Evolutionary conservation across 495 filamentous ascomycete genomes (phyloP).

Genomic region (Peziza echinospora): DNA sequence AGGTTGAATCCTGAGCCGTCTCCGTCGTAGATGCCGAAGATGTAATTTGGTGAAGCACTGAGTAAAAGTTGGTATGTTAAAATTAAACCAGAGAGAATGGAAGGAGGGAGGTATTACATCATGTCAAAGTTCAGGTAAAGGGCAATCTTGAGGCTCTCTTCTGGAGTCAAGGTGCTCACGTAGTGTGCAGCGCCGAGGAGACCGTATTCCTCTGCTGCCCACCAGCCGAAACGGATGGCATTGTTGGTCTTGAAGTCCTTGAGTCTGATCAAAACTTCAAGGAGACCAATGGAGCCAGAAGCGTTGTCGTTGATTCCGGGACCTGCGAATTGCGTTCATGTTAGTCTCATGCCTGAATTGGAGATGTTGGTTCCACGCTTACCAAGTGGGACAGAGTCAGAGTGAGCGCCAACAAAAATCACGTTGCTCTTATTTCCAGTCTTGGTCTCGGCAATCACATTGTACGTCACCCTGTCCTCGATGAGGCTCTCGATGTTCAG

Average conservation of each 20-base stretch:
- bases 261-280: conserved; percentile 32
- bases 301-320: conserved; percentile 30
- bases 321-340: too few species aligned
- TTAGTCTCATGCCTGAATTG: too few species aligned
- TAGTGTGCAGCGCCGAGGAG: conserved; percentile 37
- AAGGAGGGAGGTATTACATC: conserved; percentile 24
- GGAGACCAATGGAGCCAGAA: conserved; percentile 29
- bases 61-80: too few species aligned
- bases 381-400: conserved; percentile 30
- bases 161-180: conserved; percentile 25
- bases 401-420: conserved; percentile 36
- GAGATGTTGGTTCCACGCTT: too few species aligned
- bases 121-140: conserved; percentile 41
- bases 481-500: conserved; percentile 27
- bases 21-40: conserved; percentile 30
- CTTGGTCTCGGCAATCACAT: conserved; percentile 33
- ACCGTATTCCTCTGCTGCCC: conserved; percentile 32
- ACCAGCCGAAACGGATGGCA: conserved; percentile 37
- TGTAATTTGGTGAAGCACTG: conserved; percentile 24
- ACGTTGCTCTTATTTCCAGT: conserved; percentile 34
- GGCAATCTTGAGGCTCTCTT: conserved; percentile 33
- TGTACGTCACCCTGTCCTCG: conserved; percentile 27
- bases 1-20: conserved; percentile 1
- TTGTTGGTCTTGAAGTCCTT: conserved; percentile 31
- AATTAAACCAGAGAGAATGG: not conserved